Evolutionary conservation across 2,329 filamentous ascomycete genomes (phyloP).

Genomic region (Arthrobotrys sphaeroides): DNA sequence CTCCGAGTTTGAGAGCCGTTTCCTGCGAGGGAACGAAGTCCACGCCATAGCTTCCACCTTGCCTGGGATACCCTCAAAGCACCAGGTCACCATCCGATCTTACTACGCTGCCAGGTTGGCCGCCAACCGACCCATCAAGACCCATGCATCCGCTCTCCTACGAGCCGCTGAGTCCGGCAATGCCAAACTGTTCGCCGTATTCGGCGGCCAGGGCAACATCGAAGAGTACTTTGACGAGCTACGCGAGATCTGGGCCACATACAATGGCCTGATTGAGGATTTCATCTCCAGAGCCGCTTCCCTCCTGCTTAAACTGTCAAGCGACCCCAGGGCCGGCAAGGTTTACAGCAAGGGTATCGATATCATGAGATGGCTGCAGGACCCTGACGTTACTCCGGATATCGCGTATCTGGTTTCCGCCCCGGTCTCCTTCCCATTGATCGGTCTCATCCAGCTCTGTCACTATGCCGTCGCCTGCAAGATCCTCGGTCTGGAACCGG

Average conservation of each 20-base stretch:
- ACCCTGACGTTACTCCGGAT: constrained; percentile 88
- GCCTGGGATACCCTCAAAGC: constrained; percentile 92
- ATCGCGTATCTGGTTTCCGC: constrained; percentile 93
- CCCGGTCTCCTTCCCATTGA: constrained; percentile 93
- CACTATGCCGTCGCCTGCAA: constrained; percentile 96
- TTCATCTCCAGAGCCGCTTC: constrained; percentile 83
- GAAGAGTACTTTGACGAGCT: constrained; percentile 99
- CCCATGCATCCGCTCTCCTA: constrained; percentile 91
- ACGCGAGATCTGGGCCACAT: constrained; percentile 87
- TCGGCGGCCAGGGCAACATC: constrained; percentile 97
- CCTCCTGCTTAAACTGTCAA: constrained; percentile 83
- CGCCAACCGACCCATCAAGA: constrained; percentile 83
- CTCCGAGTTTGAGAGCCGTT: constrained; percentile 95
- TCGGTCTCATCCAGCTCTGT: constrained; percentile 92
- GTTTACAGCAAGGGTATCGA: constrained; percentile 97
- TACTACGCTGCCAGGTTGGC: constrained; percentile 92
- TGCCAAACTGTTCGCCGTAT: constrained; percentile 89
- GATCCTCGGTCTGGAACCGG: constrained; percentile 86
- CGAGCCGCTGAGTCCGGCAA: constrained; percentile 84
- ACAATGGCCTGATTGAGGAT: constrained; percentile 87
- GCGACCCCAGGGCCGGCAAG: constrained; percentile 88
- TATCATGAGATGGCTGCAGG: constrained; percentile 89
- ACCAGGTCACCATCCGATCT: constrained; percentile 84
- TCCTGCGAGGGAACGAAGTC: constrained; percentile 93
- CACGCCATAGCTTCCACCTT: constrained; percentile 86